A percentile compares a stretch with the other conserved stretches of the same genome.
Evolutionary conservation across 2,329 filamentous ascomycete genomes (phyloP).

Genomic region (Stenocarpella maydis): DNA sequence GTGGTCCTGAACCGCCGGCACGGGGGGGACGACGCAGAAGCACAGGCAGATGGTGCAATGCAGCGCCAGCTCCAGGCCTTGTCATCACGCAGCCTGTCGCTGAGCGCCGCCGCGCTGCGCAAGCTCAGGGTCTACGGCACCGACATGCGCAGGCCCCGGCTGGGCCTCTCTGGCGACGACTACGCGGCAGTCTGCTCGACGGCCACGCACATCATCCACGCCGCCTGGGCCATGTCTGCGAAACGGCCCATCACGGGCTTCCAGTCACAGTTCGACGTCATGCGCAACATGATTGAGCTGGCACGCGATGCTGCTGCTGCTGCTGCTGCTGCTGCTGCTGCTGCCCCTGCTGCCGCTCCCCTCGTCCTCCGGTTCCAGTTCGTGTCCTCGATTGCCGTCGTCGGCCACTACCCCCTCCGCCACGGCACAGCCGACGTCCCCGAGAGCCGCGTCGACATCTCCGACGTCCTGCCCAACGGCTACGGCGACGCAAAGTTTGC

Average conservation of each 20-base stretch:
- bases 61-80: conserved; percentile 37
- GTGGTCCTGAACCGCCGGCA: conserved; percentile 56
- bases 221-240: conserved; percentile 59
- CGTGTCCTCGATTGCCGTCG: conserved; percentile 49
- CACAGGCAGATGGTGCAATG: too few relatives aligned
- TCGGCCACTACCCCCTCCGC: too few relatives aligned
- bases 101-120: too few relatives aligned
- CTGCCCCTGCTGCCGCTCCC: too few relatives aligned
- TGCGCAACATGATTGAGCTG: conserved; percentile 57
- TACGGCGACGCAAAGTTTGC: conserved; percentile 61
- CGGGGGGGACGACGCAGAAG: too few relatives aligned
- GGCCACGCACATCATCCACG: conserved; percentile 51
- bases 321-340: too few relatives aligned
- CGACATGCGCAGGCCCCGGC: too few relatives aligned
- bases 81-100: conserved; percentile 19
- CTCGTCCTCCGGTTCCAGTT: conserved; percentile 49
- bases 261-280: conserved; percentile 52
- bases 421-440: too few relatives aligned
- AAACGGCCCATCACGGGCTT: conserved; percentile 49
- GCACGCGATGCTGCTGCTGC: conserved; percentile 40
- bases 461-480: conserved; percentile 52
- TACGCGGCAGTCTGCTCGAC: neutral
- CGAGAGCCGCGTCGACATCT: conserved; percentile 51
- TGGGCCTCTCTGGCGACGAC: neutral
- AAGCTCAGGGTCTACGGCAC: too few relatives aligned